phyloP scores from a whole-genome alignment of 345 rosid genomes.

The sweet orange (Citrus sinensis) region DVS_A1.0 CM039163.1:8383501-8384000 shows the following conservation, averaged over 20 bases:
- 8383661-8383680: constrained; percentile 87
- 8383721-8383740: background rate
- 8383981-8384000: constrained; percentile 75
- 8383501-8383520: constrained; percentile 9
- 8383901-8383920: background rate
- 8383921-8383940: background rate
- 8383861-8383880: background rate
- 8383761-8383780: background rate
- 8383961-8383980: constrained; percentile 80
- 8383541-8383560: background rate
- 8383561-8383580: constrained; percentile 1
- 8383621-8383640: constrained; percentile 73
- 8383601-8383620: constrained; percentile 49
- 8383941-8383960: constrained; percentile 9
- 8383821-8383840: background rate
- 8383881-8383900: background rate
- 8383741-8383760: background rate
- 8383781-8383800: background rate
- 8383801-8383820: background rate
- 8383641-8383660: constrained; percentile 65
- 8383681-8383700: constrained; percentile 55
- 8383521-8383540: background rate
- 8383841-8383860: too few species aligned
- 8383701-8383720: constrained; percentile 15
- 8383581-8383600: constrained; percentile 1